phyloP scores from a whole-genome alignment of 805 yeast genomes.

The Candida wancherniae region DNA sequence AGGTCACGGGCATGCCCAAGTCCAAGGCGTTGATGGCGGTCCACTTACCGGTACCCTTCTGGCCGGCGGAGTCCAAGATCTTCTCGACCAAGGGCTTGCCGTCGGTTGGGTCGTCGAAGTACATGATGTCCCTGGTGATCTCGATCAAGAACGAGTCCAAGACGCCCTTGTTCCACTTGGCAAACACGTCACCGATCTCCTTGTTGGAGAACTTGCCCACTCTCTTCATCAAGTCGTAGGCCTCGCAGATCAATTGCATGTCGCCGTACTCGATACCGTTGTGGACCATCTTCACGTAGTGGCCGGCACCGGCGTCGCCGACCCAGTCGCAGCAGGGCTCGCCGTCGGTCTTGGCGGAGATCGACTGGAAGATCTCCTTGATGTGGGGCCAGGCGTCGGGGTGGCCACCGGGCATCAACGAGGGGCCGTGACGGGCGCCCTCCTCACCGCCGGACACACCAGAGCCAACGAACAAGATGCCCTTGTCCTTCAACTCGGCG shows the following conservation, averaged over 20 bases:
- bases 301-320: constrained; percentile 99
- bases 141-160: constrained; percentile 95
- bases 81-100: constrained; percentile 94
- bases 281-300: constrained; percentile 99
- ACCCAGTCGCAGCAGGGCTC: constrained; percentile 99
- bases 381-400: constrained; percentile 98
- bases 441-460: constrained; percentile 99
- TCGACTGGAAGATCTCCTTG: constrained; percentile 92
- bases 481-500: constrained; percentile 82
- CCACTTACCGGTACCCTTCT: constrained; percentile 99
- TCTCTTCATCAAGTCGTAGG: constrained; percentile 93
- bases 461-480: constrained; percentile 90
- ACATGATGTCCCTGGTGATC: constrained; percentile 92
- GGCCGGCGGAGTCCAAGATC: constrained; percentile 96
- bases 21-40: constrained; percentile 97
- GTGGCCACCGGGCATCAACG: constrained; percentile 99
- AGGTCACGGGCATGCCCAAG: constrained; percentile 96
- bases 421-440: constrained; percentile 99
- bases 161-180: constrained; percentile 95
- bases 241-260: constrained; percentile 98
- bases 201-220: constrained; percentile 84
- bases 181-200: constrained; percentile 91
- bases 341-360: constrained; percentile 94
- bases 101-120: constrained; percentile 77
- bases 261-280: constrained; percentile 99